Evolutionary conservation across 192 early-diverging fungal species (phyloP).

Genomic region (Endogone sp.): DNA sequence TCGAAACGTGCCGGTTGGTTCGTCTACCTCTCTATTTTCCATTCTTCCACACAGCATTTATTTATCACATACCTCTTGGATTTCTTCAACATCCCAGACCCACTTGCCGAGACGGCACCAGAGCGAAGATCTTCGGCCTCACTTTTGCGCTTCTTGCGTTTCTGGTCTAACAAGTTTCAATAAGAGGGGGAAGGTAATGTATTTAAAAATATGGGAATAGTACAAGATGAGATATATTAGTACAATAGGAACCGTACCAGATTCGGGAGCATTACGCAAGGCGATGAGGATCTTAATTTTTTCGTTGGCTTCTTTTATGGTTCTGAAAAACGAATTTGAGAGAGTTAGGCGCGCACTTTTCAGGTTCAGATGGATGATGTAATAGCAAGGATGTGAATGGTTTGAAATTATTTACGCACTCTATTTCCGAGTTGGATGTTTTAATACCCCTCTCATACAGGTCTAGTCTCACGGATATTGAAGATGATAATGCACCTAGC

Average conservation of each 20-base stretch:
- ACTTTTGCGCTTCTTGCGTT: slow-evolving; percentile 29
- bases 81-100: slow-evolving; percentile 16
- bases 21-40: background rate
- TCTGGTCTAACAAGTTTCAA: slow-evolving; percentile 16
- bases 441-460: background rate
- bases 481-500: background rate
- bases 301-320: slow-evolving; percentile 26
- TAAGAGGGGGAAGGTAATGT: slow-evolving; percentile 3
- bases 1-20: background rate
- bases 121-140: slow-evolving; percentile 16
- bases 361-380: background rate
- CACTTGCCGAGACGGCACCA: background rate
- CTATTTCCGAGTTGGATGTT: background rate
- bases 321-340: background rate
- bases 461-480: background rate
- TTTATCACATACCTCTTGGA: slow-evolving; percentile 31
- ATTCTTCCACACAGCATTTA: background rate
- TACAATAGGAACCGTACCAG: background rate
- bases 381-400: background rate
- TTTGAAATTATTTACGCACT: no score
- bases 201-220: no score
- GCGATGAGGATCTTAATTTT: slow-evolving; percentile 22
- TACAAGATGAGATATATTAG: no score
- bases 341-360: background rate
- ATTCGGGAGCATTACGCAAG: slow-evolving; percentile 19